These are phyloP conservation scores for Claviceps sp. DNA, from an alignment of 2,329 filamentous ascomycete species.

Conservation along the genomic window DNA sequence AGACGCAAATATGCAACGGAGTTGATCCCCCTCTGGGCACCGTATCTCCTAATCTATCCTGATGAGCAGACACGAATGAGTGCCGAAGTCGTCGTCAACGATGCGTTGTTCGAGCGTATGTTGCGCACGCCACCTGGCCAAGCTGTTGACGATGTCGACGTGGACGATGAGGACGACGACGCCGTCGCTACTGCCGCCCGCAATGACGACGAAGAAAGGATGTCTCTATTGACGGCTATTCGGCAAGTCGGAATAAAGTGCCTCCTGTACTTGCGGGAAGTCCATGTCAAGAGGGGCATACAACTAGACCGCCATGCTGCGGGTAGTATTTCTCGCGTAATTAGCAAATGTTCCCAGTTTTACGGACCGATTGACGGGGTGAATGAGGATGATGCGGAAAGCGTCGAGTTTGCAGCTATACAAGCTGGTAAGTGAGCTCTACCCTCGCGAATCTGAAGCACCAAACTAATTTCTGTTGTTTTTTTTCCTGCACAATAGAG, in stretches of 20 bases:
- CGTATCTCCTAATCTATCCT: constrained; percentile 33
- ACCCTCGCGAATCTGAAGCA: background rate
- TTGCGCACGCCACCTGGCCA: constrained; percentile 3
- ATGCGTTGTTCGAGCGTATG: constrained; percentile 26
- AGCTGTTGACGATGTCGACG: background rate
- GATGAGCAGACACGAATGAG: constrained; percentile 28
- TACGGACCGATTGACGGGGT: constrained; percentile 22
- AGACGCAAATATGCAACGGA: constrained; percentile 13
- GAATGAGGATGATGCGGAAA: constrained; percentile 16
- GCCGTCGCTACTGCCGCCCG: background rate
- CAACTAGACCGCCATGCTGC: constrained; percentile 31
- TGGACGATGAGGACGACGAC: background rate
- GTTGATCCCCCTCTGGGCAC: constrained; percentile 33
- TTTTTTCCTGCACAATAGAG: constrained; percentile 11
- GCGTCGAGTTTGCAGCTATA: constrained; percentile 13
- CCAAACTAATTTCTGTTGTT: background rate
- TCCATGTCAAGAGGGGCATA: constrained; percentile 27
- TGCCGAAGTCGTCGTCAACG: constrained; percentile 30
- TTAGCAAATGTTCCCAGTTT: constrained; percentile 28
- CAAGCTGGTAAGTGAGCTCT: constrained; percentile 14
- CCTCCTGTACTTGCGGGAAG: constrained; percentile 32
- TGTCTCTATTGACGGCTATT: constrained; percentile 14
- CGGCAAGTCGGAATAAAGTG: constrained; percentile 31
- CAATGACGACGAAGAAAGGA: background rate
- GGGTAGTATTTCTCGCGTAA: constrained; percentile 25